phyloP scores from a whole-genome alignment of 176 grass and related monocot genomes.

The Areca catechu region DNA sequence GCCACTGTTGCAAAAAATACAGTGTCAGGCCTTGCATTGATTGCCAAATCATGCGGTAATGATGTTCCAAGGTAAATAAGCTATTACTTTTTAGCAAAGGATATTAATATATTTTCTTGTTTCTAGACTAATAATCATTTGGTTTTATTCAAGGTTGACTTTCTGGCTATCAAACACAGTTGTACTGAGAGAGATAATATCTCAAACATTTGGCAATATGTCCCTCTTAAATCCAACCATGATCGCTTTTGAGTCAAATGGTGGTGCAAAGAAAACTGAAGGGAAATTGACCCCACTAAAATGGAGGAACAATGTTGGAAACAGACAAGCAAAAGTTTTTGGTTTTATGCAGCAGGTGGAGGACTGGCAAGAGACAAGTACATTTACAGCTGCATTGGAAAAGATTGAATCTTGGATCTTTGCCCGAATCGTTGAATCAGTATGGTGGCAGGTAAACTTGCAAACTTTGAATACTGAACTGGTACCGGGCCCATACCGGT shows the following conservation, averaged over 20 bases:
- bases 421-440: conserved; percentile 68
- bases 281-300: conserved; percentile 34
- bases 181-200: conserved; percentile 81
- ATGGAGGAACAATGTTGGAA: conserved; percentile 37
- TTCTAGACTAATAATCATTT: conserved; percentile 22
- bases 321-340: conserved; percentile 34
- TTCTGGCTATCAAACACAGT: conserved; percentile 96
- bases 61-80: conserved; percentile 82
- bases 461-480: too few relatives aligned
- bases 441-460: conserved; percentile 95
- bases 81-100: conserved; percentile 10
- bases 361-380: conserved; percentile 65
- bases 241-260: conserved; percentile 26
- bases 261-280: conserved; percentile 30
- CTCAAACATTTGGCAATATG: conserved; percentile 46
- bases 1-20: conserved; percentile 60
- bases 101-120: not conserved
- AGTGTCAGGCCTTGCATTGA: conserved; percentile 63
- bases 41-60: conserved; percentile 80
- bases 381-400: conserved; percentile 60
- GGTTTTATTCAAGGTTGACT: conserved; percentile 57
- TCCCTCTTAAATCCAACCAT: conserved; percentile 24
- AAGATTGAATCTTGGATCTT: conserved; percentile 97
- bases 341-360: conserved; percentile 23
- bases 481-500: too few relatives aligned